Evolutionary conservation across 148 eudicot species (phyloP).

Genomic region (Hydrangea macrophylla): DNA sequence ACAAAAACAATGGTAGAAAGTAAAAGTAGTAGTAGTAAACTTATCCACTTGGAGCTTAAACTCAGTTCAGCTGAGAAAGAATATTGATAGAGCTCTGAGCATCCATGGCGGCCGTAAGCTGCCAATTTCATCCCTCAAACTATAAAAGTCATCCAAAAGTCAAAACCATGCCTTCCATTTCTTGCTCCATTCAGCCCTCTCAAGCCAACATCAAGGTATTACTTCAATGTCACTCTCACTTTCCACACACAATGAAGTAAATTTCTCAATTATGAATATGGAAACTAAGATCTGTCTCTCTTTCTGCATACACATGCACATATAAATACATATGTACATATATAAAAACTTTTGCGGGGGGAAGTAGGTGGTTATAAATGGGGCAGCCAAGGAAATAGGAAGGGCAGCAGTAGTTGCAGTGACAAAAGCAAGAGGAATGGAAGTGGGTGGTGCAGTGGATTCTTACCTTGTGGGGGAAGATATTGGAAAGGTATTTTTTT

Average conservation of each 20-base stretch:
- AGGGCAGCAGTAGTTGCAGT: slow-evolving; percentile 82
- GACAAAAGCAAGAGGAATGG: slow-evolving; percentile 92
- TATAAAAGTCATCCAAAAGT: slow-evolving; percentile 3
- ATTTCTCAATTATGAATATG: background rate
- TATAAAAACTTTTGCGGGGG: slow-evolving; percentile 1
- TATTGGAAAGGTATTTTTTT: slow-evolving; percentile 56
- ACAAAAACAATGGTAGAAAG: slow-evolving; percentile 15
- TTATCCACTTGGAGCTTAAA: slow-evolving; percentile 12
- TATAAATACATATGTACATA: no score
- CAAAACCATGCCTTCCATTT: slow-evolving; percentile 25
- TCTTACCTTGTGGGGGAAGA: slow-evolving; percentile 69
- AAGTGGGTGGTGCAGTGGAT: slow-evolving; percentile 88
- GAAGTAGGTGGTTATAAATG: slow-evolving; percentile 73
- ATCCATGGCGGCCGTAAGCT: slow-evolving; percentile 57
- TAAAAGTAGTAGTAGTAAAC: slow-evolving; percentile 11
- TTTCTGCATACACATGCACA: no score
- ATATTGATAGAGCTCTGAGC: background rate
- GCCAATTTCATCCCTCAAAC: slow-evolving; percentile 38
- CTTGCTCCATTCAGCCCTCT: slow-evolving; percentile 69
- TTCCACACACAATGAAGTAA: background rate
- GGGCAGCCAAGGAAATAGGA: slow-evolving; percentile 93
- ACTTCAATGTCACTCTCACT: background rate
- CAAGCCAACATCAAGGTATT: slow-evolving; percentile 72
- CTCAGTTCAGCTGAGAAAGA: slow-evolving; percentile 11
- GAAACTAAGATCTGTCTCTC: no score